A percentile compares a stretch with the other conserved stretches of the same genome.
These are phyloP conservation scores for Eucalyptus curtisii DNA, from an alignment of 345 rosid species.

Conservation along the genomic window DNA sequence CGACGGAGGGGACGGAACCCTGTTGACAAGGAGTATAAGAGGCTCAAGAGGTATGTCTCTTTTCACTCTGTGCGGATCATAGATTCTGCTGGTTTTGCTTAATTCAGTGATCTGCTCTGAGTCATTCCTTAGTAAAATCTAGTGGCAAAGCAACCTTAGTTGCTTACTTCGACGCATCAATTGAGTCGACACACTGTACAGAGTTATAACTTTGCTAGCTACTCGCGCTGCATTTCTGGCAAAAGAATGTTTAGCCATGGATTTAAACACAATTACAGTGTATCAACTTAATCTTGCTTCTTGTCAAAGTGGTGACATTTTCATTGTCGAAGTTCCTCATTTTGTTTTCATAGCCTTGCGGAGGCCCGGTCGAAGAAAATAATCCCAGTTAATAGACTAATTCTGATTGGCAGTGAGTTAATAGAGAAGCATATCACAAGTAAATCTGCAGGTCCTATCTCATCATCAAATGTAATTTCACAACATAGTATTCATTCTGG, in stretches of 20 bases:
- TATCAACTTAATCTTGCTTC: background rate
- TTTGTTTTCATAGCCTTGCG: background rate
- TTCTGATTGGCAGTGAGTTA: background rate
- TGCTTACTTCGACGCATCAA: background rate
- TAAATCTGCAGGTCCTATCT: background rate
- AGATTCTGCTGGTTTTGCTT: background rate
- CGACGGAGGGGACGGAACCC: slow-evolving; percentile 53
- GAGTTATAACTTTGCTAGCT: background rate
- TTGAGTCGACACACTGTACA: background rate
- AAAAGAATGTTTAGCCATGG: background rate
- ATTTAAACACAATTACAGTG: background rate
- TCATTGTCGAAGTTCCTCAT: background rate
- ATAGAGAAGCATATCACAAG: background rate
- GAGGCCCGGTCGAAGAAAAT: background rate
- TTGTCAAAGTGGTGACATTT: background rate
- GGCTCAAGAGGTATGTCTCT: slow-evolving; percentile 43
- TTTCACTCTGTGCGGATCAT: background rate
- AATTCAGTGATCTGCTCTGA: background rate
- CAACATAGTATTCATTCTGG: background rate
- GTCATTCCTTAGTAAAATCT: background rate
- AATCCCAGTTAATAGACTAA: background rate
- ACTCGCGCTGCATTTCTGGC: background rate
- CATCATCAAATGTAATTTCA: background rate
- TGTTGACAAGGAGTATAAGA: slow-evolving; percentile 51
- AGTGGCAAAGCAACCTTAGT: background rate